Percentiles rank a stretch among this genome's conserved stretches.
phyloP scores from a whole-genome alignment of 169 alveolate genomes.

The Sarcocystis neurona region DNA sequence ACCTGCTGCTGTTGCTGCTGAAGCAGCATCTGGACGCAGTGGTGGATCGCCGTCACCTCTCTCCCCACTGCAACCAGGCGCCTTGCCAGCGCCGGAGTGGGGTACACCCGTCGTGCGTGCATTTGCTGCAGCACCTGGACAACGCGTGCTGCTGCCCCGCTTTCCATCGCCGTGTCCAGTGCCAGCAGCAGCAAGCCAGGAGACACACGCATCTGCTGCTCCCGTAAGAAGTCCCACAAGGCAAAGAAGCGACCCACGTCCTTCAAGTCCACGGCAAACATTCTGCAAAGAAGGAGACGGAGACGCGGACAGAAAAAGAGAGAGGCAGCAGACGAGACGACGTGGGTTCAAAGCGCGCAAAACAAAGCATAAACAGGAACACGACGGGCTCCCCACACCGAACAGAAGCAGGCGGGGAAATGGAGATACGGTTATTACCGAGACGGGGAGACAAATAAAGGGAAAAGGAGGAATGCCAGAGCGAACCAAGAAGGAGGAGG shows the following conservation, averaged over 20 bases:
- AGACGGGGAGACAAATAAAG: no score
- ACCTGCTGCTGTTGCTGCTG: slow-evolving; percentile 72
- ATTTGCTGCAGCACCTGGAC: slow-evolving; percentile 73
- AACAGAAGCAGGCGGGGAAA: no score
- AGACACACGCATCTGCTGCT: not conserved
- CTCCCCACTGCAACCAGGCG: slow-evolving; percentile 79
- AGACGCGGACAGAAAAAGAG: not conserved
- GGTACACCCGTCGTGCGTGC: slow-evolving; percentile 76
- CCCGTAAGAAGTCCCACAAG: slow-evolving; percentile 64
- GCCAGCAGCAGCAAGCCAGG: slow-evolving; percentile 68
- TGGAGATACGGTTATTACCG: no score
- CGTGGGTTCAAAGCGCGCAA: not conserved
- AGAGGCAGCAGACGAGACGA: not conserved
- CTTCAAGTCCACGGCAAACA: slow-evolving; percentile 52
- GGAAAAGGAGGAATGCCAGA: no score
- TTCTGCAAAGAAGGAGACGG: not conserved
- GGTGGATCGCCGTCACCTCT: slow-evolving; percentile 78
- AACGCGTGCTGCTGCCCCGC: slow-evolving; percentile 43
- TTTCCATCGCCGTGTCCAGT: slow-evolving; percentile 68
- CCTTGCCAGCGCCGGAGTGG: slow-evolving; percentile 76
- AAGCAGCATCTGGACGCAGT: slow-evolving; percentile 68
- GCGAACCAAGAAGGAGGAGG: no score
- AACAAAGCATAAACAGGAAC: not conserved
- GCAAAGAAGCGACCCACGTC: slow-evolving; percentile 75
- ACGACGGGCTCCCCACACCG: no score